phyloP scores from a whole-genome alignment of 768 basidiomycete species.

The Kwoniella botswanensis region DNA sequence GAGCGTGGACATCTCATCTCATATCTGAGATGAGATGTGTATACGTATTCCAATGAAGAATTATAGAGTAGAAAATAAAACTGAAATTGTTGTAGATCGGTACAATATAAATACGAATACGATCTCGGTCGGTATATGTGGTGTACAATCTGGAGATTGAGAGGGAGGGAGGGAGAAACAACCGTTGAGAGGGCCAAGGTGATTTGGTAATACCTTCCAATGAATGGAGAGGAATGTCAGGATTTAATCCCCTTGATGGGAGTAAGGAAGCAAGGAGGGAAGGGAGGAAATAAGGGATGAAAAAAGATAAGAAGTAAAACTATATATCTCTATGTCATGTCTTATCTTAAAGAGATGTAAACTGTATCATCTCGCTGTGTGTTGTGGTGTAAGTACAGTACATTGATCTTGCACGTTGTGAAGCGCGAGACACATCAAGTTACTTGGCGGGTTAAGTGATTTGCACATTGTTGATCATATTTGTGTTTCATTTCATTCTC shows the following conservation, averaged over 20 bases:
- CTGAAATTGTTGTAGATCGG: background rate
- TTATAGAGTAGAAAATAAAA: background rate
- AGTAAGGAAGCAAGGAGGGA: background rate
- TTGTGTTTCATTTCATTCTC: too few relatives aligned
- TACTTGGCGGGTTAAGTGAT: too few relatives aligned
- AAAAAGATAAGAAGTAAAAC: background rate
- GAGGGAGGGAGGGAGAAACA: background rate
- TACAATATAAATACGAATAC: background rate
- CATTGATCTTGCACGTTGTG: background rate
- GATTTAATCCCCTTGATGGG: background rate
- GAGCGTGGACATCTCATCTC: background rate
- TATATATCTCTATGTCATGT: background rate
- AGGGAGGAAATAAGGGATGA: constrained; percentile 6
- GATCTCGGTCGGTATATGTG: background rate
- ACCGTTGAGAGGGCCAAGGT: background rate
- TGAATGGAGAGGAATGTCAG: background rate
- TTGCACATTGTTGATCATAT: too few relatives aligned
- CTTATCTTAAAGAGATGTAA: background rate
- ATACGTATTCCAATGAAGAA: background rate
- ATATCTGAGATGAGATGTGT: background rate
- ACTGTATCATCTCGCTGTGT: background rate
- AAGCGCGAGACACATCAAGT: background rate
- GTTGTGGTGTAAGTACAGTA: background rate
- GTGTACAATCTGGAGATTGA: background rate
- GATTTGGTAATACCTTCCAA: background rate